Base-by-base conservation (phyloP, 1,284 basidiomycete species). In the Boletus albobrunnescens region DNA sequence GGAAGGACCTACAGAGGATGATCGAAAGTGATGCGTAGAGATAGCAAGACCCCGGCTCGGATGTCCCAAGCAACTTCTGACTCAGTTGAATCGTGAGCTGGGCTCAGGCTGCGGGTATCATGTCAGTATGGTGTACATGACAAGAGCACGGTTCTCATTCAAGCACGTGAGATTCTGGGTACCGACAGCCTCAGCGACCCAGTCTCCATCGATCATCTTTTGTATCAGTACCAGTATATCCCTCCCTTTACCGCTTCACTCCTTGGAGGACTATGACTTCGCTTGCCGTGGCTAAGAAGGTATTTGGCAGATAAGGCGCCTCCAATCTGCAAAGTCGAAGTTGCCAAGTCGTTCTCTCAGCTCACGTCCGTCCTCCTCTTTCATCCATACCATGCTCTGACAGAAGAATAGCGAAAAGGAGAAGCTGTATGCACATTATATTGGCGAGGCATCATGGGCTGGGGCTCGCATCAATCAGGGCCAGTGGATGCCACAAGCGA, bases 401-500 rank as follows among this genome's bases (percentile, higher is more conserved):
- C 33, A 27, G 39, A 43, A 17, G 36, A 41, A 7, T 44, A 89
- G 85, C 48, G 69, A 78, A 6, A 78, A 76, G 56, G 88, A 91
- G 61, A 87, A 86, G 67, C 76, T 82, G 52, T 91, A 91, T 57
- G 78, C 84, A 2, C 86, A 91, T 63, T 81, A 77, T 57, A 41
- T 89, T 14, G 76, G 75, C 10, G 56, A 79, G 55, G 87, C 87
- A 8, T 79, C 81, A 1, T 92, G 90, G 89, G 84, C 85, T 0
- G 89, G 90, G 28, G 86, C 79, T 39, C 76, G 85, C 37, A 84
- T 92, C 65, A 86, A 91, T 50, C 85, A 90, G 70, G 83, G 76
- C 59, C 88, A 91, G 69, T 89, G 84, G 81, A 86, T 87, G 0
- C 72, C 79, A 0, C 74, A 84, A 50, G 61, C 71, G 9, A 63